These are phyloP conservation scores for Fremontodendron californicum DNA, from an alignment of 345 rosid genomes.

Conservation along the genomic window DNA sequence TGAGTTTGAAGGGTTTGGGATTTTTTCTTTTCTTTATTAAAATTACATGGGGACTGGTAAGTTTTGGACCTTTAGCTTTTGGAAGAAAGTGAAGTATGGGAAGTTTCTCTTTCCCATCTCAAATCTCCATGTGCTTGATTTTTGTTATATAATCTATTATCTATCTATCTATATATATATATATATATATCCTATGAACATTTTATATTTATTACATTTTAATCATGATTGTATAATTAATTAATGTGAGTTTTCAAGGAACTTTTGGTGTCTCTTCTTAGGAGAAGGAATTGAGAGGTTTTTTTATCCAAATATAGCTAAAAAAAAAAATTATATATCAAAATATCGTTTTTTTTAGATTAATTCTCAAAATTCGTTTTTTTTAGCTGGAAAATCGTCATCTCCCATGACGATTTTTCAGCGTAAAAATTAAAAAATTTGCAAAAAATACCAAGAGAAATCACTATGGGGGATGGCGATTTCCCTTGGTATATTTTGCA, in stretches of 20 bases:
- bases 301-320: too few relatives aligned
- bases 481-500: too few relatives aligned
- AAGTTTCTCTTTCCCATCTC: not conserved
- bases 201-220: not conserved
- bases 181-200: not conserved
- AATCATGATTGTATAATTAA: slow-evolving; percentile 6
- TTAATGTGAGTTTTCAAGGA: not conserved
- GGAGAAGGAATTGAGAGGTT: not conserved
- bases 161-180: too few relatives aligned
- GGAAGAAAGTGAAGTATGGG: slow-evolving; percentile 12
- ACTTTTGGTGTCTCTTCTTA: not conserved
- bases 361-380: too few relatives aligned
- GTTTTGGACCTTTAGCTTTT: slow-evolving; percentile 5
- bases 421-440: too few relatives aligned
- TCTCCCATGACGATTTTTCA: too few relatives aligned
- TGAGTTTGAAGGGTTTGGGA: not conserved
- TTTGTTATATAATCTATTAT: too few relatives aligned
- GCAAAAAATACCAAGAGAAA: too few relatives aligned
- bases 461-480: too few relatives aligned
- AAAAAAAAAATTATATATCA: too few relatives aligned
- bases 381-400: too few relatives aligned
- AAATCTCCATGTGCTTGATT: not conserved
- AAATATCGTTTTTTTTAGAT: too few relatives aligned
- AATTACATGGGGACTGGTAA: not conserved
- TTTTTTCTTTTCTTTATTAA: not conserved